Conservation (phyloP, 352 stramenopile species). For the Thalassiosira tumida region DNA sequence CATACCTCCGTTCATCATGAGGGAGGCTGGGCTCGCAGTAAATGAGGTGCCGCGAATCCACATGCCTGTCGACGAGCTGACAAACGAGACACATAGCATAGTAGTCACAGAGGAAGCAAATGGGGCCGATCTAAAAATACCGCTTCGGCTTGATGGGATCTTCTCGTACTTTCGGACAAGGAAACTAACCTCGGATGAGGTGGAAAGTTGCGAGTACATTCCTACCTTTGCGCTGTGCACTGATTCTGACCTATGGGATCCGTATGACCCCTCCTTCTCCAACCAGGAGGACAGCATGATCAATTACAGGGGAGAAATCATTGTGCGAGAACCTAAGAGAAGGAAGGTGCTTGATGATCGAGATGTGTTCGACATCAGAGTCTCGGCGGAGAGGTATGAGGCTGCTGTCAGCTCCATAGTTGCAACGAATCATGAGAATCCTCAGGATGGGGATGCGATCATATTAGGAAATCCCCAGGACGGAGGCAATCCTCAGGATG, state of each 20-base stretch:
- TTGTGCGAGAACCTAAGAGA: background rate
- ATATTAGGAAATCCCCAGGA: background rate
- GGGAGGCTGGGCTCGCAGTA: conserved; percentile 71
- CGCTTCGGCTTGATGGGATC: conserved; percentile 67
- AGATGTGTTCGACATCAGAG: background rate
- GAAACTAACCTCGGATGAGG: conserved; percentile 49
- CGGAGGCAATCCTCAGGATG: background rate
- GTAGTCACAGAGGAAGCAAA: conserved; percentile 10
- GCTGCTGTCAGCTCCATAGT: background rate
- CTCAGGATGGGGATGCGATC: background rate
- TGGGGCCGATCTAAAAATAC: conserved; percentile 48
- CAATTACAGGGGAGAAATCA: conserved; percentile 7
- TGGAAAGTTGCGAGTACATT: conserved; percentile 31
- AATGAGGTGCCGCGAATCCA: conserved; percentile 77
- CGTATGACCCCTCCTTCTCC: background rate
- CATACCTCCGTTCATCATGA: conserved; percentile 83
- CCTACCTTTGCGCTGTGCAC: conserved; percentile 4
- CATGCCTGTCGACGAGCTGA: background rate
- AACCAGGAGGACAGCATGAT: conserved; percentile 23
- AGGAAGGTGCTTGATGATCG: background rate
- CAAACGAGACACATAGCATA: conserved; percentile 57
- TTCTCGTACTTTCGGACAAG: conserved; percentile 79
- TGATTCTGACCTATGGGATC: conserved; percentile 18
- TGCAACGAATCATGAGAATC: background rate
- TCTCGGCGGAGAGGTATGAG: conserved; percentile 15